Conservation (phyloP, 306 rosid genomes). For the Cucurbita argyrosperma region DNA sequence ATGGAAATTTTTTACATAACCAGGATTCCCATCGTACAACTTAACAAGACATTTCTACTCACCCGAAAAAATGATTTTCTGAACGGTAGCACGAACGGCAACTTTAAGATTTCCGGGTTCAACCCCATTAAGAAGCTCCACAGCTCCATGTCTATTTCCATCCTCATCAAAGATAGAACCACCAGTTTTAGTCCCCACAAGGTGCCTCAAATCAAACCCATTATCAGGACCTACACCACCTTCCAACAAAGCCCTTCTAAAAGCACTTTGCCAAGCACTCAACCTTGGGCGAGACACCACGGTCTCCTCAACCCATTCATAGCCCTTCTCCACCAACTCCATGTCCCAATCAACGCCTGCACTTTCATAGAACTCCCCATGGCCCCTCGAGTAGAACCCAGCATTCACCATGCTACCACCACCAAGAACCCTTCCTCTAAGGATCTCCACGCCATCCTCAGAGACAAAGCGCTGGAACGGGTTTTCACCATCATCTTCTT, state of each 20-base stretch:
- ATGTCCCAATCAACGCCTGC: slow-evolving; percentile 14
- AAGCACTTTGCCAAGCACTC: background rate
- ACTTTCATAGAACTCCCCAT: background rate
- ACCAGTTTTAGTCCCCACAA: slow-evolving; percentile 1
- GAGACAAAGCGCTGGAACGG: background rate
- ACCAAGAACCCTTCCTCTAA: slow-evolving; percentile 16
- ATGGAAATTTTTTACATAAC: too few species aligned
- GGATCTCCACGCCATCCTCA: slow-evolving; percentile 8
- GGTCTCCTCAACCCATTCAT: slow-evolving; percentile 14
- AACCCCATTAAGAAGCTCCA: slow-evolving; percentile 13
- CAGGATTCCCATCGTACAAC: too few species aligned
- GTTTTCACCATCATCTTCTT: background rate
- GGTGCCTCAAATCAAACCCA: slow-evolving; percentile 5
- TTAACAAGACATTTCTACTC: background rate
- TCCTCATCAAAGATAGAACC: slow-evolving; percentile 11
- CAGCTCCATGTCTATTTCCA: slow-evolving; percentile 21
- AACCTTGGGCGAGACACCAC: background rate
- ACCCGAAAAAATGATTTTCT: slow-evolving; percentile 10
- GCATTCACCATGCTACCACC: slow-evolving; percentile 16
- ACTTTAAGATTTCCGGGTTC: slow-evolving; percentile 2
- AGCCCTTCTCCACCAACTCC: slow-evolving; percentile 5
- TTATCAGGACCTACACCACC: slow-evolving; percentile 5
- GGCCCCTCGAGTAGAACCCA: slow-evolving; percentile 11
- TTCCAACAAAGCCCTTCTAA: slow-evolving; percentile 3
- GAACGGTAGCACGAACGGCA: slow-evolving; percentile 4